Percentiles rank a stretch among this genome's conserved stretches.
Evolutionary conservation across 495 filamentous ascomycete genomes (phyloP).

Genomic region (Astrothelium subdiscretum): DNA sequence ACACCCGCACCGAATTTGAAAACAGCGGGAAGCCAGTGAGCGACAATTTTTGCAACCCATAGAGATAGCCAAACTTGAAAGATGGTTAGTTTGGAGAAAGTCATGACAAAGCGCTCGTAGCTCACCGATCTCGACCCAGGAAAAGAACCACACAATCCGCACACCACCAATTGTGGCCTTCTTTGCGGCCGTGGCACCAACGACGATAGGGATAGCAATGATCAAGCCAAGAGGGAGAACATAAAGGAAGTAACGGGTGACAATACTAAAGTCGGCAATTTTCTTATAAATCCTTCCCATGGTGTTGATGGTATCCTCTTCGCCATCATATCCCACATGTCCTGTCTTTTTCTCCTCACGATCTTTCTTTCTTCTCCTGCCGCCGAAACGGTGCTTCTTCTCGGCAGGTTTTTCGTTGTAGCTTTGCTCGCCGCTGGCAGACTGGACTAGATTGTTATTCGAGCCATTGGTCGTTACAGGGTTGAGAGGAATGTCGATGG

Average conservation of each 20-base stretch:
- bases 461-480: constrained; percentile 29
- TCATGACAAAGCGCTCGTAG: not conserved
- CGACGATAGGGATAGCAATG: constrained; percentile 71
- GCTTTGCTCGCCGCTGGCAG: not conserved
- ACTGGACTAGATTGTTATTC: constrained; percentile 32
- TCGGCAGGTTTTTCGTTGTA: constrained; percentile 24
- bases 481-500: constrained; percentile 47
- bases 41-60: constrained; percentile 77
- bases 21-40: constrained; percentile 62
- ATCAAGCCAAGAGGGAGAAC: constrained; percentile 64
- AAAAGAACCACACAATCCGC: constrained; percentile 64
- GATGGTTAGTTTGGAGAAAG: not conserved
- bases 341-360: constrained; percentile 38
- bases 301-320: constrained; percentile 53
- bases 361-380: constrained; percentile 39
- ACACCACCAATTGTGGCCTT: constrained; percentile 51
- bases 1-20: constrained; percentile 86
- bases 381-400: constrained; percentile 46
- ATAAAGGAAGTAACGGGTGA: constrained; percentile 84
- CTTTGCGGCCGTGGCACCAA: constrained; percentile 46
- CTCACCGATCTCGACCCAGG: constrained; percentile 69
- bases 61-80: constrained; percentile 59
- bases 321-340: constrained; percentile 38
- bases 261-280: constrained; percentile 70
- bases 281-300: constrained; percentile 85